Conservation (phyloP, 768 basidiomycete species). For the Phylloporus sp. region DNA sequence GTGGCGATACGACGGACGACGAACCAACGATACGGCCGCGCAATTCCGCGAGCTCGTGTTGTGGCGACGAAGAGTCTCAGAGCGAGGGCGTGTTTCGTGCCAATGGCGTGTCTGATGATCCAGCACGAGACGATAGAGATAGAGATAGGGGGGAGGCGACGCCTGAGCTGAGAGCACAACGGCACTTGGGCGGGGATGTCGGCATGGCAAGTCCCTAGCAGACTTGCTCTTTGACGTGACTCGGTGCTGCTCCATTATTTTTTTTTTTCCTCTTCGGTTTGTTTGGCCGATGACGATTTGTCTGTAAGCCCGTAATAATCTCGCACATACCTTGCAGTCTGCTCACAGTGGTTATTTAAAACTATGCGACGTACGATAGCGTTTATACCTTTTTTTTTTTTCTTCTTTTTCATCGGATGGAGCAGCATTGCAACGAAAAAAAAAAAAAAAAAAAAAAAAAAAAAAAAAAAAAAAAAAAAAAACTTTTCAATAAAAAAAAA, state of each 20-base stretch:
- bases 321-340: slow-evolving; percentile 24
- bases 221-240: not conserved
- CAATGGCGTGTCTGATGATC: slow-evolving; percentile 9
- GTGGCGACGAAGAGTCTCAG: slow-evolving; percentile 34
- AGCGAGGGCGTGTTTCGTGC: slow-evolving; percentile 28
- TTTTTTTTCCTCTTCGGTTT: slow-evolving; percentile 8
- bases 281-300: slow-evolving; percentile 6
- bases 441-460: not conserved
- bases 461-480: too few relatives aligned
- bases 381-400: slow-evolving; percentile 28
- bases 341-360: slow-evolving; percentile 12
- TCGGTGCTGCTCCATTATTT: not conserved
- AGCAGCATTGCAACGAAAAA: too few relatives aligned
- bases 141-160: slow-evolving; percentile 31
- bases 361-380: slow-evolving; percentile 25
- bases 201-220: slow-evolving; percentile 30
- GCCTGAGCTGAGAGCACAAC: slow-evolving; percentile 31
- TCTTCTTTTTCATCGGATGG: too few relatives aligned
- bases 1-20: slow-evolving; percentile 67
- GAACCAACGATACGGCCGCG: slow-evolving; percentile 75
- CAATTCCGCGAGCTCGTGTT: slow-evolving; percentile 37
- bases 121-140: slow-evolving; percentile 19
- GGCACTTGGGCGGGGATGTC: slow-evolving; percentile 26
- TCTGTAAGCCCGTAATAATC: slow-evolving; percentile 23
- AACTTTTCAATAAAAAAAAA: too few relatives aligned